These are phyloP conservation scores for Spergularia bocconei DNA, from an alignment of 148 eudicot genomes.

Conservation along the genomic window DNA sequence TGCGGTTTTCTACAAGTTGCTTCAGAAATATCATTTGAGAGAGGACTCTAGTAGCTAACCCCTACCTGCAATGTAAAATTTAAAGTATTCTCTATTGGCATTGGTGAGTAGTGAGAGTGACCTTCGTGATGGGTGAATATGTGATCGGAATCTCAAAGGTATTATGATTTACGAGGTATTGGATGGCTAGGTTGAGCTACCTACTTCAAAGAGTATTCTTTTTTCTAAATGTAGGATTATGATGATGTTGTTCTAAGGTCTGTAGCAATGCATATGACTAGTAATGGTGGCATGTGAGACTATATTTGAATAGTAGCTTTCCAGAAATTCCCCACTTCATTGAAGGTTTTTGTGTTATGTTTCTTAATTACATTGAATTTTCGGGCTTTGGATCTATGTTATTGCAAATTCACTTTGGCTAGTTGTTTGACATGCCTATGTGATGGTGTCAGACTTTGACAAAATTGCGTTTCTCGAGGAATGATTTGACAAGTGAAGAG, in stretches of 20 bases:
- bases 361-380: neutral
- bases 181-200: neutral
- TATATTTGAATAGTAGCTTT: neutral
- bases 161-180: too few species aligned
- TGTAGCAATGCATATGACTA: neutral
- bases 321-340: neutral
- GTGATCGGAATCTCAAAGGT: too few species aligned
- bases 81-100: neutral
- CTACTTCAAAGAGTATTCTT: neutral
- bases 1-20: slow-evolving; percentile 50
- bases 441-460: slow-evolving; percentile 68
- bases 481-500: slow-evolving; percentile 54
- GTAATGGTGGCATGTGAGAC: neutral
- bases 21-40: too few species aligned
- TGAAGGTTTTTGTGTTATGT: neutral
- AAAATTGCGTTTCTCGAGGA: slow-evolving; percentile 87
- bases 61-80: neutral
- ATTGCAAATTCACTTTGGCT: neutral
- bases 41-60: too few species aligned
- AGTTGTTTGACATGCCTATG: slow-evolving; percentile 12
- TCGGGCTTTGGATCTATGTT: neutral
- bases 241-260: neutral
- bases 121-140: neutral
- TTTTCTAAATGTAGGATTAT: neutral
- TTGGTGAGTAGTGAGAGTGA: neutral